Evolutionary conservation across 352 stramenopile species (phyloP).

Genomic region (Globisporangium nunn): DNA sequence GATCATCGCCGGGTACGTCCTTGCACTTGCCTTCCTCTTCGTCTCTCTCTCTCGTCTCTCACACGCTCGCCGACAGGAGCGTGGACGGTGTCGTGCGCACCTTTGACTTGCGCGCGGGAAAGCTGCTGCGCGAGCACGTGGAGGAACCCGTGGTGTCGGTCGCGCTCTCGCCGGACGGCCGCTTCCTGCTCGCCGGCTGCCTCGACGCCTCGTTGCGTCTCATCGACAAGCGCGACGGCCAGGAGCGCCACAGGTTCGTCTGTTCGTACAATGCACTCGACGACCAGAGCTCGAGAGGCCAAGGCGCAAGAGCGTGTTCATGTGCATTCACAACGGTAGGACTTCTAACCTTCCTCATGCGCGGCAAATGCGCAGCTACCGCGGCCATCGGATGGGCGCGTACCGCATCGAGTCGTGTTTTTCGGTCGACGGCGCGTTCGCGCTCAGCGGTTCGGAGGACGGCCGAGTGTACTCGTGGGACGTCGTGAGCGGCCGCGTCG

Average conservation of each 20-base stretch:
- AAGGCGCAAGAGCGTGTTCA: no score
- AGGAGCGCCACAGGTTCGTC: conserved; percentile 61
- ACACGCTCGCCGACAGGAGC: conserved; percentile 18
- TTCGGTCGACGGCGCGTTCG: conserved; percentile 52
- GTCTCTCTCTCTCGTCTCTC: neutral
- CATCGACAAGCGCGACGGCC: conserved; percentile 58
- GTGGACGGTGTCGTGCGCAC: conserved; percentile 81
- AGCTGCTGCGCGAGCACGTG: conserved; percentile 67
- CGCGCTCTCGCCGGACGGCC: conserved; percentile 59
- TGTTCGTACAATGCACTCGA: no score
- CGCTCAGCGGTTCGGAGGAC: conserved; percentile 74
- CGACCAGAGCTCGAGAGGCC: no score
- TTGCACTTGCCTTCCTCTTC: no score
- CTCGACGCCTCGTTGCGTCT: conserved; percentile 70
- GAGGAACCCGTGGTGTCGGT: conserved; percentile 75
- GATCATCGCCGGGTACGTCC: conserved; percentile 63
- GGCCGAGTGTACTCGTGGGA: conserved; percentile 64
- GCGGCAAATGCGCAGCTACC: conserved; percentile 28
- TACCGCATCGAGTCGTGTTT: conserved; percentile 73
- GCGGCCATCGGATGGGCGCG: conserved; percentile 46
- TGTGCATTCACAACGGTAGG: no score
- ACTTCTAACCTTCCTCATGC: no score
- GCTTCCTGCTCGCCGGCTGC: conserved; percentile 72
- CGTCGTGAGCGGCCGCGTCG: conserved; percentile 27
- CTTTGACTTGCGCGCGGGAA: conserved; percentile 74